Percentiles rank a stretch among this genome's conserved stretches.
Evolutionary conservation across 1,139 yeast genomes (phyloP).

Genomic region (Kazachstania sp.): DNA sequence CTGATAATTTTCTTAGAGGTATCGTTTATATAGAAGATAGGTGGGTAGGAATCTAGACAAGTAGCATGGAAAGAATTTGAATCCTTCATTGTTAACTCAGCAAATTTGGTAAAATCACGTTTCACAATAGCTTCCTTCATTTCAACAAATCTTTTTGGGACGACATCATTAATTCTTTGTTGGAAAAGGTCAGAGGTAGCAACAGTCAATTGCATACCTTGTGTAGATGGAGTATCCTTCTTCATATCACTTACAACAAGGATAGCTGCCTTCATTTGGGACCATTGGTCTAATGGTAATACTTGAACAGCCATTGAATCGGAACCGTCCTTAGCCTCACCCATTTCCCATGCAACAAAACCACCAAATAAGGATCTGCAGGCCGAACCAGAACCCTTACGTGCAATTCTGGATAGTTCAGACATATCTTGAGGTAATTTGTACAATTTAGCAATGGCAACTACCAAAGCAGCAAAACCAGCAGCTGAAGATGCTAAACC

Average conservation of each 20-base stretch:
- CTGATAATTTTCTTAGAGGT: slow-evolving; percentile 85
- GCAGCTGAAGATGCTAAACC: slow-evolving; percentile 98
- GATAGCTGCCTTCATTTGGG: slow-evolving; percentile 82
- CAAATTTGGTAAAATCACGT: slow-evolving; percentile 72
- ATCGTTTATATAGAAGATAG: slow-evolving; percentile 90
- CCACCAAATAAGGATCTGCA: slow-evolving; percentile 97
- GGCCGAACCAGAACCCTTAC: slow-evolving; percentile 98
- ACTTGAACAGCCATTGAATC: slow-evolving; percentile 92
- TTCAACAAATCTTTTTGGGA: slow-evolving; percentile 70
- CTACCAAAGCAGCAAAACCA: slow-evolving; percentile 92
- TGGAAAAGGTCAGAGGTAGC: slow-evolving; percentile 77
- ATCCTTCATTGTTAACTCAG: slow-evolving; percentile 87
- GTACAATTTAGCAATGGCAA: slow-evolving; percentile 74
- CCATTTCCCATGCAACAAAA: slow-evolving; percentile 99
- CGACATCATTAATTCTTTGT: slow-evolving; percentile 69
- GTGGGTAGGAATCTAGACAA: slow-evolving; percentile 90
- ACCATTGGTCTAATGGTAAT: slow-evolving; percentile 83
- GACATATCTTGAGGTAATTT: slow-evolving; percentile 72
- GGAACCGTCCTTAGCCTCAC: slow-evolving; percentile 56
- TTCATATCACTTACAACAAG: slow-evolving; percentile 87
- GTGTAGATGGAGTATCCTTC: slow-evolving; percentile 89
- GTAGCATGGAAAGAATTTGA: slow-evolving; percentile 97
- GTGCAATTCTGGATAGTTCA: slow-evolving; percentile 84
- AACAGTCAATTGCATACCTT: slow-evolving; percentile 95
- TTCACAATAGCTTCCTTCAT: slow-evolving; percentile 70